Evolutionary conservation across 2,329 filamentous ascomycete genomes (phyloP), one percentile per base, ranked within the genome.

Genomic region (Penicillium occitanis): DNA sequence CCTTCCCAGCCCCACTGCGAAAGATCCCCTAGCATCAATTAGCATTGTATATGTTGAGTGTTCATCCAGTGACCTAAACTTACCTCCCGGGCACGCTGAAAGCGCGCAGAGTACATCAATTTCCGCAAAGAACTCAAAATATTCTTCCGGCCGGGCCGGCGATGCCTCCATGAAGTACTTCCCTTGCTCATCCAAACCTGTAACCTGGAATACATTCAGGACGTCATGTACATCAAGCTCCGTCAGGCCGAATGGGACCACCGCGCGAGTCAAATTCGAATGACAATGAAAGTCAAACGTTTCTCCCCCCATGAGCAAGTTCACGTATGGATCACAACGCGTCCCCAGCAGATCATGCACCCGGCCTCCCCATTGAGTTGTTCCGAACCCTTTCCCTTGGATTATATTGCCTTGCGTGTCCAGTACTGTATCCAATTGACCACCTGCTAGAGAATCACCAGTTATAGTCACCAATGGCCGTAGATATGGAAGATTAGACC

Each of bases 181-280:
- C 0, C 90, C 91, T 67, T 89, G 73, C 63, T 85, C 82, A 71
- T 95, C 89, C 57, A 95, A 75, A 0, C 91, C 91, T 0, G 92
- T 95, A 6, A 93, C 91, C 76, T 96, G 92, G 74, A 96, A 95
- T 2, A 96, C 82, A 73, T 96, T 96, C 63, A 96, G 83, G 0
- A 96, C 91, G 75, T 96, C 91, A 72, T 96, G 92, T 1, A 95
- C 87, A 73, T 95, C 91, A 35, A 82, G 81, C 77, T 95, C 92
- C 5, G 82, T 84, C 50, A 95, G 76, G 0, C 91, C 90, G 68
- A 83, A 88, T 0, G 89, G 88, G 0, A 88, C 68, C 2, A 95
- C 86, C 0, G 92, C 90, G 3, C 92, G 86, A 1, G 87, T 87
- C 11, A 96, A 84, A 75, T 96, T 96, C 1, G 89, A 92, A 73